Percentiles rank a stretch among this genome's conserved stretches.
Evolutionary conservation across 805 yeast genomes (phyloP).

Genomic region (Candida tibetensis): DNA sequence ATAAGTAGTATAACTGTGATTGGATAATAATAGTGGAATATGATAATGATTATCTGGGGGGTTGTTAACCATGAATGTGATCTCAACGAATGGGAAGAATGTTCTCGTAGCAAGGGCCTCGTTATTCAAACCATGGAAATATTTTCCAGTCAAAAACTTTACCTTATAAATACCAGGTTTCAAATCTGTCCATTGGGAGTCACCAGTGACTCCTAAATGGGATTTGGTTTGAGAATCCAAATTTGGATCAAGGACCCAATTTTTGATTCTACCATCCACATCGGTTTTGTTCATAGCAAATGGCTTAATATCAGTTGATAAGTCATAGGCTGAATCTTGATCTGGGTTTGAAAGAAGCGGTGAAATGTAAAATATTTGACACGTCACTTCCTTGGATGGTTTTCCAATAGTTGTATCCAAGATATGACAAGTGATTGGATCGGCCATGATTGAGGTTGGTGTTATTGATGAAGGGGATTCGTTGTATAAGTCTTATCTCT

Average conservation of each 20-base stretch:
- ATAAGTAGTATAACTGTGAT: conserved; percentile 87
- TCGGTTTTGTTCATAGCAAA: conserved; percentile 74
- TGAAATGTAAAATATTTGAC: conserved; percentile 51
- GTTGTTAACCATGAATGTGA: conserved; percentile 61
- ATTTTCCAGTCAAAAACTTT: conserved; percentile 71
- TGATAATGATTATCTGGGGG: conserved; percentile 84
- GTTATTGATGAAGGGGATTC: not conserved
- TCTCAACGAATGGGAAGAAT: conserved; percentile 87
- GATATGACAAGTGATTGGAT: conserved; percentile 85
- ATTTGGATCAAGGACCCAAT: conserved; percentile 57
- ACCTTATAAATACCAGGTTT: conserved; percentile 70
- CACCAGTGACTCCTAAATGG: conserved; percentile 26
- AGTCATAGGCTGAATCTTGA: conserved; percentile 28
- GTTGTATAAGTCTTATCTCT: not conserved
- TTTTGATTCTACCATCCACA: conserved; percentile 72
- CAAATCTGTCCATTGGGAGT: conserved; percentile 44
- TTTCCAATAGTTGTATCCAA: conserved; percentile 79
- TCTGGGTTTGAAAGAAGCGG: conserved; percentile 19
- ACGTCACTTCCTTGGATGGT: conserved; percentile 77
- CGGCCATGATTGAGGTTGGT: conserved; percentile 22
- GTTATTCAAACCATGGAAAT: conserved; percentile 40
- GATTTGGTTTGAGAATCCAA: conserved; percentile 11
- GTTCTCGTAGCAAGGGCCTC: conserved; percentile 38
- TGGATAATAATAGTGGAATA: conserved; percentile 79
- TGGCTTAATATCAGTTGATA: conserved; percentile 26